Base-by-base conservation (phyloP, 805 yeast genomes). In the Candida hispaniensis region DNA sequence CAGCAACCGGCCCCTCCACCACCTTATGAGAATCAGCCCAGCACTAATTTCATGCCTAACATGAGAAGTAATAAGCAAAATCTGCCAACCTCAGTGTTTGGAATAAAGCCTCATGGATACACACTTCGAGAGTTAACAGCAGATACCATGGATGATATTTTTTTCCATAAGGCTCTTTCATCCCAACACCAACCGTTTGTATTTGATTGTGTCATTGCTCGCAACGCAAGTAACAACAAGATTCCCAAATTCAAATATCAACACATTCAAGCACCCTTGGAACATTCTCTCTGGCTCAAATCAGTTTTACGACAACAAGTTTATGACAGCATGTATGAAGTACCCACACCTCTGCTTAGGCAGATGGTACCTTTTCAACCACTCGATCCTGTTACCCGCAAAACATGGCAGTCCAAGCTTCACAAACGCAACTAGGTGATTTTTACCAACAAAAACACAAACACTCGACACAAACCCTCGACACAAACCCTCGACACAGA, bases 321-420 rank as follows among this genome's bases (percentile, higher is more conserved):
- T 2, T 23, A 23, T 18, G 10, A 17, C 6, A 28, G 24, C 18
- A 32, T 32, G 36, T 27, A 32, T 17, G 22, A 18, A n/a, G 24
- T 32, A 7, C 36, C 36, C 8, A 21, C n/a, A 28, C 28, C 23
- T n/a, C 23, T 32, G 36, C 36, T 32, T 9, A 21, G 24, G 22
- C 36, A 32, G 28, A 32, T 32, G 36, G 36, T 32, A 18, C 36
- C 36, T 7, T 32, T 32, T 23, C 22, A n/a, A 14, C 36, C 36
- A 4, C 36, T 32, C 11, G 18, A 23, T 7, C 28, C 23, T 18
- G 36, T 32, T 9, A 32, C 28, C 28, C 28, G 36, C 17, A 32
- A 32, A 28, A 18, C 24, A 7, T 32, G 36, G 36, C 28, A 32
- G 8, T 27, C 18, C 36, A 32, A 32, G 28, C 23, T 32, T n/a